Evolutionary conservation across 371 early-diverging fungal genomes (phyloP), one percentile per base, ranked within the genome.

Genomic region (Syncephalastrum sp.): DNA sequence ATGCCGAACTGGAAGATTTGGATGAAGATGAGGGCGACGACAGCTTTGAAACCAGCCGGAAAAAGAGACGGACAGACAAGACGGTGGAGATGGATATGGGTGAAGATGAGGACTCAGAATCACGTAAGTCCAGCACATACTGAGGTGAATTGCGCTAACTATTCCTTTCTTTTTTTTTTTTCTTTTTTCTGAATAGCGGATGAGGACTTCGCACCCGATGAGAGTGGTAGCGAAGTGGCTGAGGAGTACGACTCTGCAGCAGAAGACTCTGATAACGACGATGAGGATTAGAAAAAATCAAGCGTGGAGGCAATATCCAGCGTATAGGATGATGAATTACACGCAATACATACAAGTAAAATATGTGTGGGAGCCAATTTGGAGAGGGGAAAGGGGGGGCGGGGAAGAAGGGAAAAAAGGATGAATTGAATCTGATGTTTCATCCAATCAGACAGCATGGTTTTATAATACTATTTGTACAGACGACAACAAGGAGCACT

Each of bases 221-320:
- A 87, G 10, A 85, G 80, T 46, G 91, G 85, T 60, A 88, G 90
- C 65, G 97, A 97, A 66, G 91, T 92, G 1, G 87, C 86, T 8
- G 94, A 95, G 68, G 97, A 96, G 64, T 96, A 82, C 64, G 92
- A 94, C 68, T 91, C 91, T 59, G 83, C 93, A 61, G 82, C 77
- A 41, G 79, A 70, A 41, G 70, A 56, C 23, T 65, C 63, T 45
- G 77, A 68, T 23, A 75, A 75, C 44, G 79, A 67, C 21, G 60
- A 68, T 14, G 50, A 52, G 33, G 21, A 55, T 14, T 33, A 10
- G 12, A 33, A 10, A 33, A 10, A 2, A 8, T 10, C 12, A 33
- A 33, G 8, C 27, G 27, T 7, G 8, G 12, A 33, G 38, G 2
- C 29, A 29, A 33, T 33, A 33, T 33, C 38, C 38, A 33, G 29